Evolutionary conservation across 495 filamentous ascomycete species (phyloP), one percentile per base, ranked within the genome.

Genomic region (Aspergillus panamensis): DNA sequence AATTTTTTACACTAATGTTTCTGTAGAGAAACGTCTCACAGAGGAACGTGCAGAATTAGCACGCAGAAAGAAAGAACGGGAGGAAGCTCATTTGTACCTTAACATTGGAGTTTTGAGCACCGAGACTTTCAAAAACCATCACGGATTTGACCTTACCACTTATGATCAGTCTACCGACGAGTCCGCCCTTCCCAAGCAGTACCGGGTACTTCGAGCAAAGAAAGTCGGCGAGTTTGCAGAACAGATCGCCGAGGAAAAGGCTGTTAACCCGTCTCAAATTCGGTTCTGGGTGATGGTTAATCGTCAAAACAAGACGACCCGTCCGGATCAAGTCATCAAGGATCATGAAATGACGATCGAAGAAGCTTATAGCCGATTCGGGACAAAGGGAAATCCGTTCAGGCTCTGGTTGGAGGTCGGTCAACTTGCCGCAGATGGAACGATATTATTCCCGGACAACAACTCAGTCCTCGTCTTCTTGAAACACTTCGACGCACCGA

Each of bases 251-350:
- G 75, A 82, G 19, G 87, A 95, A 51, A 74, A 84, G n/a, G 77
- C 73, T 3, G 39, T 77, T 17, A 70, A 84, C 48, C 75, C 84
- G 3, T 81, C 82, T 42, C 79, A 80, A 32, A 71, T 97, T 19
- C 84, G 94, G 30, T 80, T 96, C 44, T 97, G 94, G 95, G 84
- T 89, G 39, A 96, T 99, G 91, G 95, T 99, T 0, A 97, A 96
- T 65, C 89, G 94, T 9, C 94, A 99, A 66, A 99, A 99, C 68
- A 96, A 96, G 75, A 97, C 94, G 0, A 87, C 88, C 43, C 83
- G 94, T 25, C 94, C 95, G 1, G 94, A 99, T 67, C 84, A 88
- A 48, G 89, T 92, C 5, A 82, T 97, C 48, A 80, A 79, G 58
- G 89, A 94, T 55, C 73, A 82, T 2, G 79, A 85, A n/a, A 87